A percentile compares a stretch with the other conserved stretches of the same genome.
Evolutionary conservation across 2,329 filamentous ascomycete species (phyloP).

Genomic region (Dendryphion nanum): DNA sequence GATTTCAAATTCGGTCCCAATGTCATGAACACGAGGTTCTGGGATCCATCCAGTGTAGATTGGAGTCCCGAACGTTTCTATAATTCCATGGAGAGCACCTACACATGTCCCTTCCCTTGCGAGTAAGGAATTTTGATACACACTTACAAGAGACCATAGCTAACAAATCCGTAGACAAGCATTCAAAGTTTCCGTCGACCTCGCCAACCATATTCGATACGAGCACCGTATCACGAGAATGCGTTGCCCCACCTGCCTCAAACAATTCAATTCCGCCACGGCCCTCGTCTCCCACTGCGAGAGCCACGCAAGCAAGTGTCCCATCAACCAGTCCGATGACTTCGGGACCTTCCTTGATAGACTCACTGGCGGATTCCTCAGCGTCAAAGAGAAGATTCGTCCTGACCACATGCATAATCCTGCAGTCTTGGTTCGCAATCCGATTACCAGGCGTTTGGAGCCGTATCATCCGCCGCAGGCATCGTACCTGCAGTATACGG

Average conservation of each 20-base stretch:
- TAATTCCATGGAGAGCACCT: conserved; percentile 44
- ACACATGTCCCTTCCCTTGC: conserved; percentile 58
- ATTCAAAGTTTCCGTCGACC: conserved; percentile 24
- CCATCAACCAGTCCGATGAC: conserved; percentile 35
- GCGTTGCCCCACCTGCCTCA: conserved; percentile 42
- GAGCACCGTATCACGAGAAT: conserved; percentile 36
- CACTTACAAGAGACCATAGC: too few species aligned
- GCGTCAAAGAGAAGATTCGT: conserved; percentile 27
- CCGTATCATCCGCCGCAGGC: conserved; percentile 23
- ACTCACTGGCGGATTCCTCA: conserved; percentile 44
- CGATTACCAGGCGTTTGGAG: conserved; percentile 20
- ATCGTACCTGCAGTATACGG: conserved; percentile 30
- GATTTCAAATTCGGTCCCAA: conserved; percentile 33
- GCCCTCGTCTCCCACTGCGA: conserved; percentile 44
- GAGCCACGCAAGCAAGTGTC: conserved; percentile 25
- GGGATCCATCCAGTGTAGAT: conserved; percentile 49
- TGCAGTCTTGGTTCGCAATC: conserved; percentile 14
- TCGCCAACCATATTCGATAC: conserved; percentile 37
- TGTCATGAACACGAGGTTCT: conserved; percentile 41
- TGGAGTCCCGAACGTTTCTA: conserved; percentile 53
- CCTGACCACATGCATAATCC: conserved; percentile 31
- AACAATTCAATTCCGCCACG: conserved; percentile 38
- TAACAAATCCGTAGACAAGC: conserved; percentile 18
- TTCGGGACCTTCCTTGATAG: conserved; percentile 38
- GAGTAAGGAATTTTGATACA: conserved; percentile 36